Evolutionary conservation across 1,139 yeast genomes (phyloP).

Genomic region (Zygosaccharomyces sapae): DNA sequence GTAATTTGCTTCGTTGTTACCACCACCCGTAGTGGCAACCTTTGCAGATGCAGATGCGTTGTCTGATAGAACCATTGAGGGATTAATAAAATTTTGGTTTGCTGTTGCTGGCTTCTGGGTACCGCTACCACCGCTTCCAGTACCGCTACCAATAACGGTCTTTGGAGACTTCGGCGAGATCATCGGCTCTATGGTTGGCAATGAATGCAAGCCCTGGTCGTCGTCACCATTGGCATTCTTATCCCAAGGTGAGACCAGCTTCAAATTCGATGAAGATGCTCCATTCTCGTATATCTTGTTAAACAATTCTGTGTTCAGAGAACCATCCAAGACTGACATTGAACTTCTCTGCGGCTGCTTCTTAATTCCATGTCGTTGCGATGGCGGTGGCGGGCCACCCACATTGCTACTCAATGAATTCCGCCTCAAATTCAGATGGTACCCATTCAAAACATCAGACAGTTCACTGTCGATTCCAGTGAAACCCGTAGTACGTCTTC

Average conservation of each 20-base stretch:
- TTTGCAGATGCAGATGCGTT: constrained; percentile 23
- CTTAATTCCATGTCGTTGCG: constrained; percentile 16
- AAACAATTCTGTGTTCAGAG: constrained; percentile 19
- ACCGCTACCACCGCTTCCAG: too few relatives aligned
- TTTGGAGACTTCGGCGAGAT: constrained; percentile 17
- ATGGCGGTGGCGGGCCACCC: constrained; percentile 1
- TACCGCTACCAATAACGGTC: constrained; percentile 1
- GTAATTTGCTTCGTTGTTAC: constrained; percentile 10
- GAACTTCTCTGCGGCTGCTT: constrained; percentile 27
- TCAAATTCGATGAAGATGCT: constrained; percentile 10
- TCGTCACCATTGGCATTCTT: constrained; percentile 9
- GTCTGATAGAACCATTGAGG: constrained; percentile 28
- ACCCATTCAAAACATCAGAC: constrained; percentile 29
- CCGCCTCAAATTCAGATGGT: constrained; percentile 26
- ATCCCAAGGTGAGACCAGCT: constrained; percentile 15
- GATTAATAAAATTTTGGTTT: constrained; percentile 25
- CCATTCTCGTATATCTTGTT: constrained; percentile 22
- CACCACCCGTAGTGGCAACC: constrained; percentile 21
- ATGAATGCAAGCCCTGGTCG: constrained; percentile 7
- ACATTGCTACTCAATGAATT: constrained; percentile 7
- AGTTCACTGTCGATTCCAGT: constrained; percentile 23
- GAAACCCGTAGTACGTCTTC: constrained; percentile 10
- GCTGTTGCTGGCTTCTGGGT: too few relatives aligned
- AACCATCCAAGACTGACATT: constrained; percentile 24
- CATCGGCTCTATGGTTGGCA: constrained; percentile 14